Percentiles rank a stretch among this genome's conserved stretches.
These are phyloP conservation scores for Pythium dissimile DNA, from an alignment of 352 stramenopile genomes.

Conservation along the genomic window DNA sequence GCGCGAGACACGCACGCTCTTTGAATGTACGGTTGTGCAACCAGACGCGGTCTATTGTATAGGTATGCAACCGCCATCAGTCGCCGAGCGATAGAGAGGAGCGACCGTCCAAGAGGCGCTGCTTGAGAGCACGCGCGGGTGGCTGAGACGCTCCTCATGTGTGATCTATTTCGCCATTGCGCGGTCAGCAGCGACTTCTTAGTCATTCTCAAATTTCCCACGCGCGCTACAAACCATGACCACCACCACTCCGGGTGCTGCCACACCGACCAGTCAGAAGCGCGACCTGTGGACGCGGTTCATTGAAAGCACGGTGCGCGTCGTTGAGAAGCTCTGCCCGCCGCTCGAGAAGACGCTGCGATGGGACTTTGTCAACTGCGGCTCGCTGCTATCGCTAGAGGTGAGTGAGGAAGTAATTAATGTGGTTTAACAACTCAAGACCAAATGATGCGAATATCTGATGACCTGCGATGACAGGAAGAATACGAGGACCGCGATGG, in stretches of 20 bases:
- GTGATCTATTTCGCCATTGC: no score
- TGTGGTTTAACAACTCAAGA: no score
- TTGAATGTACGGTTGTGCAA: no score
- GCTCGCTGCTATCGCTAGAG: background rate
- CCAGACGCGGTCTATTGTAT: no score
- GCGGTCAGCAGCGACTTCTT: background rate
- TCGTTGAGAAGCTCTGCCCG: conserved; percentile 16
- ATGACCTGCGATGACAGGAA: conserved; percentile 1
- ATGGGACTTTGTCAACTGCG: conserved; percentile 14
- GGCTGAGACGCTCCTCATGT: no score
- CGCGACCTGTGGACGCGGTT: conserved; percentile 10
- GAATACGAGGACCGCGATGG: conserved; percentile 3
- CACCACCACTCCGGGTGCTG: background rate
- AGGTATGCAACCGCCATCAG: background rate
- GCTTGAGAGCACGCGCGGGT: no score
- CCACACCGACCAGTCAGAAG: background rate
- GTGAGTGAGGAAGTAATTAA: background rate
- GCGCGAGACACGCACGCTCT: background rate
- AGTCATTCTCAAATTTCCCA: background rate
- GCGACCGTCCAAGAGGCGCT: no score
- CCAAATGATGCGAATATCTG: no score
- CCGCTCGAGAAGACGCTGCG: conserved; percentile 10
- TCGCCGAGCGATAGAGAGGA: no score
- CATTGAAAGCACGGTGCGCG: conserved; percentile 10
- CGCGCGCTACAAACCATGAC: background rate